Evolutionary conservation across 306 rosid species (phyloP), one percentile per base, ranked within the genome.

Genomic region (Aeschynomene evenia): DNA sequence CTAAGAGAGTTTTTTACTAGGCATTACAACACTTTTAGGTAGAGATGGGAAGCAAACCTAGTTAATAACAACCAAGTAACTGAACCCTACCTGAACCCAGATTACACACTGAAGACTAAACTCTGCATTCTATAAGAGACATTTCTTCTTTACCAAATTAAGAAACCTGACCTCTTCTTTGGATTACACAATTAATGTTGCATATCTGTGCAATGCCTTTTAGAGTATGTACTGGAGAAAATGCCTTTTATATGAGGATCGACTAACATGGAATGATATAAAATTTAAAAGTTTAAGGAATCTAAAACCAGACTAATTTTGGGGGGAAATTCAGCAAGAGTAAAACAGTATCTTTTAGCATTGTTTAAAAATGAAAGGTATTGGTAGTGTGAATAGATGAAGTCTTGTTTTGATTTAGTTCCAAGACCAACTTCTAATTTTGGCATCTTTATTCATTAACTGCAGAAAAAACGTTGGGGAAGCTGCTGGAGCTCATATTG

Each of bases 401-500:
- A 40, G 28, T 22, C 12, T 15, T 18, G 78, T 18, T 33, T 64
- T 72, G 42, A 49, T 71, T 62, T 19, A 18, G 5, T 70, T 73
- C 57, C 40, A n/a, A n/a, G n/a, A n/a, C n/a, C n/a, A 66, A 61
- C 42, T 26, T 15, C 29, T 68, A 13, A 64, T 65, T 77, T 24
- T 75, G 15, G 16, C 23, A 29, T 50, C 15, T 11, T 58, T 70
- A 40, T 24, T 70, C 14, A 54, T 50, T 58, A 45, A 79, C 70
- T 79, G 70, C 93, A 89, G 96, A 87, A 83, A 82, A 80, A 86
- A 70, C 87, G 91, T 36, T 87, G 96, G 93, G 87, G 89, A 75
- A 79, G 96, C 80, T 89, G 86, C 81, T 87, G 96, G 96, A 89
- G 87, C 68, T 64, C 78, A 14, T 87, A 76, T 70, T 85, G 85